phyloP scores from a whole-genome alignment of 108 stramenopile genomes.

The Parietichytrium sp. region DNA sequence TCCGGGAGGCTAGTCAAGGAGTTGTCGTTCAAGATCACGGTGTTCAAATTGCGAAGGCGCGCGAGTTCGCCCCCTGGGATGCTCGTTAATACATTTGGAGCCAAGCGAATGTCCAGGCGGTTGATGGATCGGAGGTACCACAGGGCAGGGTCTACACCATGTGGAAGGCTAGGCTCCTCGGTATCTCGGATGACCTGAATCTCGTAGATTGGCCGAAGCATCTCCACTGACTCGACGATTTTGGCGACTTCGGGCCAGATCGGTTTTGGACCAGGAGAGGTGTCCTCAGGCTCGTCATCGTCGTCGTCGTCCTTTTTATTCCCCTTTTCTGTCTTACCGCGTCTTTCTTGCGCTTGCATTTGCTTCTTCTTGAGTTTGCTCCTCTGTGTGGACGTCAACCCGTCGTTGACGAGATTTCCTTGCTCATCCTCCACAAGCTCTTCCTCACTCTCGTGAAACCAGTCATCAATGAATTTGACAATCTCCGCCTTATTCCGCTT shows the following conservation, averaged over 20 bases:
- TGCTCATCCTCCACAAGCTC: constrained; percentile 27
- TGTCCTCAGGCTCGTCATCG: neutral
- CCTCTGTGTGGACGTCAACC: neutral
- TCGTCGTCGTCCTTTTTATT: neutral
- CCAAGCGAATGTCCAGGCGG: neutral
- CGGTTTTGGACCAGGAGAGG: neutral
- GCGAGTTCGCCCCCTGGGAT: neutral
- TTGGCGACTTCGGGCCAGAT: constrained; percentile 39
- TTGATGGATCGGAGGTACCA: constrained; percentile 28
- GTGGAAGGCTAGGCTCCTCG: neutral
- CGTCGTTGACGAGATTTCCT: constrained; percentile 11
- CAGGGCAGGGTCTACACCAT: constrained; percentile 5
- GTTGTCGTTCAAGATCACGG: constrained; percentile 6
- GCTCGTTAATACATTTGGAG: constrained; percentile 1
- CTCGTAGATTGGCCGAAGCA: neutral
- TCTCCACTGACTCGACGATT: constrained; percentile 26
- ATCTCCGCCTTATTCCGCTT: neutral
- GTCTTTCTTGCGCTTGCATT: constrained; percentile 14
- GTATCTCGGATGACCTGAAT: constrained; percentile 1
- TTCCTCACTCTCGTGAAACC: neutral
- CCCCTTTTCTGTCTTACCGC: neutral
- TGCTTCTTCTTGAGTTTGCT: constrained; percentile 39
- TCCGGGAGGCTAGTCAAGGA: constrained; percentile 9
- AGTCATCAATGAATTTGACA: constrained; percentile 12
- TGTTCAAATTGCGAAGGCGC: constrained; percentile 26